Conservation (phyloP, 306 rosid genomes). For the Quercus rubra region DNA sequence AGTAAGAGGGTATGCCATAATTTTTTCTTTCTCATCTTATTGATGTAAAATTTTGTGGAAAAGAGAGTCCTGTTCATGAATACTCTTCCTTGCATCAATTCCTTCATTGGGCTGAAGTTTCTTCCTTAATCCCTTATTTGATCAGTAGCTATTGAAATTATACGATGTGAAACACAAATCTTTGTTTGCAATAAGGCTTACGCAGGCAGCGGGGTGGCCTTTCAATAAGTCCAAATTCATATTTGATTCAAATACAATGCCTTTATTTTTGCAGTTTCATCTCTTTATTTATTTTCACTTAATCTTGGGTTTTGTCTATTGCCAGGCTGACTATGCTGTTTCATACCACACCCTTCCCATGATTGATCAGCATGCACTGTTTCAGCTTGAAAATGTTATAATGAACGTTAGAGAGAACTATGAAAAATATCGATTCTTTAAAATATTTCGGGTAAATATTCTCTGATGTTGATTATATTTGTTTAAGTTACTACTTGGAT, state of each 20-base stretch:
- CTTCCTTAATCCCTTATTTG: constrained; percentile 5
- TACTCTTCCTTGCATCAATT: constrained; percentile 9
- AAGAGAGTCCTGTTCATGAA: background rate
- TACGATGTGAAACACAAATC: background rate
- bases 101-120: constrained; percentile 21
- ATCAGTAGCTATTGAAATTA: constrained; percentile 10
- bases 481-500: background rate
- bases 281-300: constrained; percentile 14
- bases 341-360: constrained; percentile 78
- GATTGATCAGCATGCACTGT: constrained; percentile 85
- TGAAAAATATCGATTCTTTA: constrained; percentile 86
- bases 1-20: constrained; percentile 1
- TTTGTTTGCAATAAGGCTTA: background rate
- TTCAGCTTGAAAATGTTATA: constrained; percentile 89
- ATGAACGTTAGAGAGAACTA: constrained; percentile 71
- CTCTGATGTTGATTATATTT: constrained; percentile 18
- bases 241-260: background rate
- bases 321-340: constrained; percentile 66
- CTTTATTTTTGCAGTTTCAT: background rate
- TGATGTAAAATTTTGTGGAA: constrained; percentile 2
- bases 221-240: background rate
- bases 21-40: background rate
- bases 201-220: background rate
- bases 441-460: constrained; percentile 83
- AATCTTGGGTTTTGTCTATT: constrained; percentile 1